These are phyloP conservation scores for Fusarium equiseti DNA, from an alignment of 2,329 filamentous ascomycete genomes.

Conservation along the genomic window DNA sequence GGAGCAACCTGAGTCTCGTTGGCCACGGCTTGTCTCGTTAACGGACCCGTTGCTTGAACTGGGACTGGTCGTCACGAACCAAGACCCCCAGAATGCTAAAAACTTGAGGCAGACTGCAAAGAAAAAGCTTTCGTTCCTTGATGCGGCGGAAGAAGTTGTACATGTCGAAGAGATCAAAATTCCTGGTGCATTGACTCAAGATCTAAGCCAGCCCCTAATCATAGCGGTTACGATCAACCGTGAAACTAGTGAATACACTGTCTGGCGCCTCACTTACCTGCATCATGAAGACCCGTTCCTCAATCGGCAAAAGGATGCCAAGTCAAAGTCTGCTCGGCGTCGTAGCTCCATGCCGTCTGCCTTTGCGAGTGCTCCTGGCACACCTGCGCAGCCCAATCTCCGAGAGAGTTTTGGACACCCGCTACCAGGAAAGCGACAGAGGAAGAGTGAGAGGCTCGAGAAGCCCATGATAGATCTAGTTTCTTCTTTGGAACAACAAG, in stretches of 20 bases:
- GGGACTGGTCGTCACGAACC: constrained; percentile 79
- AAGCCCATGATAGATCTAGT: constrained; percentile 73
- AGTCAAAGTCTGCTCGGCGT: constrained; percentile 63
- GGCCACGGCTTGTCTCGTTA: constrained; percentile 83
- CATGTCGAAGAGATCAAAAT: constrained; percentile 80
- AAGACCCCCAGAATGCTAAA: constrained; percentile 55
- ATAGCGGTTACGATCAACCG: constrained; percentile 86
- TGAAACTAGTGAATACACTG: constrained; percentile 79
- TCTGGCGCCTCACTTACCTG: constrained; percentile 87
- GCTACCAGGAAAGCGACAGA: constrained; percentile 64
- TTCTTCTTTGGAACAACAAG: constrained; percentile 75
- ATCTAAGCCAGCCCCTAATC: constrained; percentile 67
- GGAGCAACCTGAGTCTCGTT: constrained; percentile 67
- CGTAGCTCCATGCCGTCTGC: constrained; percentile 75
- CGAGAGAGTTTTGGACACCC: constrained; percentile 82
- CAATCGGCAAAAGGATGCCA: constrained; percentile 60
- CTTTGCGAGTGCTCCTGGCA: constrained; percentile 79
- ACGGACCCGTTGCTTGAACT: constrained; percentile 89
- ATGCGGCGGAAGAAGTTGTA: constrained; percentile 83
- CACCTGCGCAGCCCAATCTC: constrained; percentile 76
- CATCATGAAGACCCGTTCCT: constrained; percentile 72
- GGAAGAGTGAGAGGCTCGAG: constrained; percentile 65
- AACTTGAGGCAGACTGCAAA: constrained; percentile 50
- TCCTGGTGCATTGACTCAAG: constrained; percentile 55
- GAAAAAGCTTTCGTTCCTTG: constrained; percentile 69